Evolutionary conservation across 2,329 filamentous ascomycete genomes (phyloP), one percentile per base, ranked within the genome.

Genomic region (Pestalotiopsis fici): DNA sequence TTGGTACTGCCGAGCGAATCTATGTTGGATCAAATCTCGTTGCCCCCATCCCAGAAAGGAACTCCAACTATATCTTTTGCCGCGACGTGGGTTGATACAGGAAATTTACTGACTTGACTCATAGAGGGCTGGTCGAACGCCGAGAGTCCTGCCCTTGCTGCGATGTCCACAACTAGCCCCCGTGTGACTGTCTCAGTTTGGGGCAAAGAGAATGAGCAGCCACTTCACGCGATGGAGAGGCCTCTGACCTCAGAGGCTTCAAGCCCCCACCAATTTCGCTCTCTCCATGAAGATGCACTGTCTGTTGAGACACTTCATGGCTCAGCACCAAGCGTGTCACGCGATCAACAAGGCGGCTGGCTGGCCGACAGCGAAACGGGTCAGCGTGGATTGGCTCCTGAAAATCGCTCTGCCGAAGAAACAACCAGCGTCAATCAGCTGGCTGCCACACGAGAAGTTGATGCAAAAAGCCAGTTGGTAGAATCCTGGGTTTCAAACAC

Each of bases 161-260:
- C 79, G 9, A 72, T 79, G 62, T 72, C 78, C 65, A 86, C 86
- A 82, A 75, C 80, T 37, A 88, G 87, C 72, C 87, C 87, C 6
- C 82, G 82, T 31, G 85, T 89, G 23, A 87, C 83, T 5, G 85
- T 89, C 60, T 89, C 87, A 1, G 78, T 86, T 69, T 89, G 85
- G 84, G 85, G 83, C 59, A 81, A 80, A 68, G 85, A 81, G 63
- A 73, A 75, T 66, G 69, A 74, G 57, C 68, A 73, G 25, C 76
- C 77, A 0, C 72, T 80, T 13, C 81, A 81, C 62, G 76, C 80
- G 6, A 70, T 82, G 43, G 83, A 84, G 68, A 80, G 80, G 15
- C 73, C 76, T 6, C 80, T 85, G 47, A 71, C 70, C 4, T 69
- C 69, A 3, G 72, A 74, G 39, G 76, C 78, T 63, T 78, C 81